Base-by-base conservation (phyloP, 352 stramenopile genomes). In the Halophytophthora polymorphica region DNA sequence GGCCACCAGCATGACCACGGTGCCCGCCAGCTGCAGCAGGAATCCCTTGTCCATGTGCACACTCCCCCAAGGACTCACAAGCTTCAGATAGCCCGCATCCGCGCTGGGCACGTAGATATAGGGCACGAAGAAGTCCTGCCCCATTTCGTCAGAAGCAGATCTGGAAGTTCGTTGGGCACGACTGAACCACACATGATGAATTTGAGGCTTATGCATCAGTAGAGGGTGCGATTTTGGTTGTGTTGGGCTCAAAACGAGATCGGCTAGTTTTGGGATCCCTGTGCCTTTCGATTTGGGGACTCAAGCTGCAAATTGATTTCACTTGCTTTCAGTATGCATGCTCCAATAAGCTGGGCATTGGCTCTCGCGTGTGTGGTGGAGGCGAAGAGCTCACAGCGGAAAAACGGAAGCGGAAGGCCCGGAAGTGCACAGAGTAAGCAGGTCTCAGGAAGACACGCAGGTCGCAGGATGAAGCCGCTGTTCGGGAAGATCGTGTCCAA, bases 401-500 rank as follows among this genome's bases (percentile, higher is more conserved):
- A 43, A 43, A 31, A 31, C 25, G 25, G 25, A 31, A 31, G 25
- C 25, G 25, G 25, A 31, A 31, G 25, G 25, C 25, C 25, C 25
- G 25, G 25, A 31, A 31, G 25, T 8, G 25, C 25, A 31, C 25
- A 8, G 25, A 4, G 25, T 31, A 4, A 31, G 25, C 25, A 31
- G 25, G 13, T 25, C 19, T 21, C 21, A 31, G 12, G 22, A 31
- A 37, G 29, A 14, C 8, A 40, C 25, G 43, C 23, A 25, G 33
- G n/a, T 50, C 6, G 22, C 38, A 61, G 39, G 43, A 91, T 95
- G 84, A 95, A 95, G 82, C 82, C 85, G 66, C 61, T 98, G 57
- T 95, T 98, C 44, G 93, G 93, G 44, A 97, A 90, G 62, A 95
- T 98, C 47, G 93, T 98, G 52, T 97, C 85, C 48, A 96, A 97